phyloP scores from a whole-genome alignment of 106 monocot species.

The Dactylorhiza incarnata region DNA sequence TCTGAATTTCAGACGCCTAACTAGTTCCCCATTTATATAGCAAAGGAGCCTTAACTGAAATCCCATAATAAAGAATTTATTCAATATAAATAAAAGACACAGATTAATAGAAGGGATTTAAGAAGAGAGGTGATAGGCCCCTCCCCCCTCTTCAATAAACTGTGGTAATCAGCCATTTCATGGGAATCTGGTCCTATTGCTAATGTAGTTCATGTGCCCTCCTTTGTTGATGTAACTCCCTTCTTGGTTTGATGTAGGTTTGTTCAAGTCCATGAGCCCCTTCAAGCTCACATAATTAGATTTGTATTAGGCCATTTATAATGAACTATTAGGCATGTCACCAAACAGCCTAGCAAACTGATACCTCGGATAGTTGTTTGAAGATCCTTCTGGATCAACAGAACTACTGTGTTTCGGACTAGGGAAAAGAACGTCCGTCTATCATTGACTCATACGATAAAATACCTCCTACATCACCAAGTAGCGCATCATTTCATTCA shows the following conservation, averaged over 20 bases:
- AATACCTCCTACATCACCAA: background rate
- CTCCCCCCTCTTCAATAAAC: background rate
- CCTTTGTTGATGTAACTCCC: background rate
- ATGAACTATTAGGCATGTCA: background rate
- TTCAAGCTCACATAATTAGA: background rate
- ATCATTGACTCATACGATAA: background rate
- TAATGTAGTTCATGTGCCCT: background rate
- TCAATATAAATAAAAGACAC: background rate
- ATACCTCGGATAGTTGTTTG: background rate
- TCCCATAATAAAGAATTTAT: background rate
- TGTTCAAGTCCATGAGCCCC: background rate
- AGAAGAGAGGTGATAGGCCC: background rate
- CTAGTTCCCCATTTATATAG: background rate
- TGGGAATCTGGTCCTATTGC: background rate
- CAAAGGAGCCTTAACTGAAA: background rate
- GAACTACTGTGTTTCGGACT: background rate
- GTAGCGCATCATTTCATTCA: background rate
- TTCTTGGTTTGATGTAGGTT: background rate
- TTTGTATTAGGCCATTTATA: background rate
- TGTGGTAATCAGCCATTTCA: background rate
- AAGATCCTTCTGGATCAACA: background rate
- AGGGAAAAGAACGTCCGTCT: background rate
- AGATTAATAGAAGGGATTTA: background rate
- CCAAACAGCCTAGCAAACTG: background rate
- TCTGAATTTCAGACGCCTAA: background rate